Conservation (phyloP, 257 asterid species). For the Galeopsis tetrahit region DNA sequence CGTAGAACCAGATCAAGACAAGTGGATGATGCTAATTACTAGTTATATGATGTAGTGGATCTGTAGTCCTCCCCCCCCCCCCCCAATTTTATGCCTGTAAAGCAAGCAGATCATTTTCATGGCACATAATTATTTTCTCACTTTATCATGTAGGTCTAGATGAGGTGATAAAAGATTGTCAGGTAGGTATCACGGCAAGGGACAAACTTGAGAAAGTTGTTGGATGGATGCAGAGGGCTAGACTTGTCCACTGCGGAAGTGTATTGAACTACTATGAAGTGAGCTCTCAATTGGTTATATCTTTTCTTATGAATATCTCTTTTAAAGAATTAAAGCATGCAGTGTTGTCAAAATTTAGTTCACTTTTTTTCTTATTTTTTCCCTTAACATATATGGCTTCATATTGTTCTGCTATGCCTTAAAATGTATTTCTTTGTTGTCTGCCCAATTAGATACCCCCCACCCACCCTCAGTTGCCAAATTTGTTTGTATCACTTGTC, state of each 20-base stretch:
- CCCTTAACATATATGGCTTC: not conserved
- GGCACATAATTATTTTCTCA: not conserved
- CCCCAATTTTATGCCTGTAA: not conserved
- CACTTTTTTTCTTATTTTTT: not conserved
- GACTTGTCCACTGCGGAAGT: constrained; percentile 50
- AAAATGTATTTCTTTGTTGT: not conserved
- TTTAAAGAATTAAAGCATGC: not conserved
- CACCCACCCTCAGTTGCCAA: no score
- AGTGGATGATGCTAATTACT: not conserved
- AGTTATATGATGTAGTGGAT: not conserved
- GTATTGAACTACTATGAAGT: constrained; percentile 53
- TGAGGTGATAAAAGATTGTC: constrained; percentile 46
- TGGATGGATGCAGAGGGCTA: constrained; percentile 64
- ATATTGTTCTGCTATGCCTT: not conserved
- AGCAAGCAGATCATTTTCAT: not conserved
- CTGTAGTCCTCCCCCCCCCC: not conserved
- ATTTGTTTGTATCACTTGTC: no score
- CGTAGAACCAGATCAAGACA: not conserved
- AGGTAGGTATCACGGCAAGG: constrained; percentile 48
- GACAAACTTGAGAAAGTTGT: constrained; percentile 63
- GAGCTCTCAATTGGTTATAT: constrained; percentile 23
- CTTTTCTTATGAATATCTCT: not conserved
- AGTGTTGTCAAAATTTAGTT: not conserved
- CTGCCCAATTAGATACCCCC: no score
- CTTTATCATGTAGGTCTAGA: constrained; percentile 45